Base-by-base conservation (phyloP, 176 grass and related monocot species). In the Musa troglodytarum region DNA sequence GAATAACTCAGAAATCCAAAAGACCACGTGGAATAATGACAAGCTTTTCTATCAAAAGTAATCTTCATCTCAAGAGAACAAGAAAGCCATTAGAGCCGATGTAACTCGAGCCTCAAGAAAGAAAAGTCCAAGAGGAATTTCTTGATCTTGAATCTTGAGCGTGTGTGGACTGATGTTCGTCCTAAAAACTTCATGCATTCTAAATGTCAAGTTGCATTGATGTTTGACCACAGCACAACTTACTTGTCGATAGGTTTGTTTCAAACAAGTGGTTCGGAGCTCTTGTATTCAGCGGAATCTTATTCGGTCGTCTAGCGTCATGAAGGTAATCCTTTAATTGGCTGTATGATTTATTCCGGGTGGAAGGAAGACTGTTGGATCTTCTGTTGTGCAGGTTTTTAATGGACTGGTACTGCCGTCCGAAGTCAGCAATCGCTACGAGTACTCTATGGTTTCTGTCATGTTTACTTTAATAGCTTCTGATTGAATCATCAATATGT, bases 181-280 rank as follows among this genome's bases (percentile, higher is more conserved):
- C 25, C 26, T 11, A 26, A 14, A 2, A 34, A 7, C 20, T 15
- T 34, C 52, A 26, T 16, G 2, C 22, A 52, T 56, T 19, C 15
- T 53, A 16, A 16, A 17, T 12, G 50, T 34, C 14, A 63, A 15
- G 19, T 52, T 50, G n/a, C 57, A 7, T 76, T 54, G 11, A 17
- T 49, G 61, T 63, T 28, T 50, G 49, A 76, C 50, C 62, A 3
- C 19, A 79, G 25, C 22, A 2, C 24, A 14, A 24, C 28, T 72
- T 84, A 2, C 13, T 81, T 12, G 7, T 74, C 2, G 63, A 24
- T 81, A 97, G 93, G 65, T 97, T 97, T 78, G 85, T 90, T 75
- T 90, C 93, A 20, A 96, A 92, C 81, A 92, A 96, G 53, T 96
- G 93, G 90, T 90, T 96, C 85, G 90, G 93, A 80, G 93, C 83